These are phyloP conservation scores for Populus hybrid DNA, from an alignment of 441 rosid genomes.

Conservation along the genomic window DNA sequence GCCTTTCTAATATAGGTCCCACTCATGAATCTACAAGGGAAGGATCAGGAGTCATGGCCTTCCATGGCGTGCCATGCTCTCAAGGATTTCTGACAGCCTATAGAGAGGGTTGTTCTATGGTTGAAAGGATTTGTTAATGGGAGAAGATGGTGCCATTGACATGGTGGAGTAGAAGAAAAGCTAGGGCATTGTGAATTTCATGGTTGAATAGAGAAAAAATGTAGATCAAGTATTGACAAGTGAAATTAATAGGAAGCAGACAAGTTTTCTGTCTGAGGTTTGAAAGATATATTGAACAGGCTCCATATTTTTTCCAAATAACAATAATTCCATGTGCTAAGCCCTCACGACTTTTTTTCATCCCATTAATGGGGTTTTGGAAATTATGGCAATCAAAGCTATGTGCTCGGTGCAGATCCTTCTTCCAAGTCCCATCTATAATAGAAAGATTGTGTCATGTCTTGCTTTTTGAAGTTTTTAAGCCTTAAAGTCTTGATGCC, in stretches of 20 bases:
- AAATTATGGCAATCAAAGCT: neutral
- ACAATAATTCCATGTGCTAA: constrained; percentile 3
- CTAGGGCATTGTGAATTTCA: neutral
- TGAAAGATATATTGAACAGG: neutral
- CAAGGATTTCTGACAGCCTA: neutral
- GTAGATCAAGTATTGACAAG: neutral
- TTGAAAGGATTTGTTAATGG: neutral
- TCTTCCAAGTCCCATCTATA: neutral
- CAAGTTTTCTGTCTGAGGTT: neutral
- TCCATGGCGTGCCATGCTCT: neutral
- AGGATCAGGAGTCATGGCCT: neutral
- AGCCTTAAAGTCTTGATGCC: neutral
- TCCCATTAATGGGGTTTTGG: neutral
- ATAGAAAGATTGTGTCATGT: neutral
- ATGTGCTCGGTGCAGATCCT: neutral
- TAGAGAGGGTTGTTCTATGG: neutral
- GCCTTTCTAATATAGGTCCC: neutral
- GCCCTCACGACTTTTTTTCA: neutral
- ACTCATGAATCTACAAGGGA: neutral
- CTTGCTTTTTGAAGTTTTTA: neutral
- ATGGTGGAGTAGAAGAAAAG: neutral
- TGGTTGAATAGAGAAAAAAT: no score
- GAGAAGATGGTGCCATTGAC: neutral
- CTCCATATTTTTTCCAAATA: neutral
- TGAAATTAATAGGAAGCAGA: neutral